phyloP scores from a whole-genome alignment of 1,284 basidiomycete genomes.

The Cutaneotrichosporon sp. region DNA sequence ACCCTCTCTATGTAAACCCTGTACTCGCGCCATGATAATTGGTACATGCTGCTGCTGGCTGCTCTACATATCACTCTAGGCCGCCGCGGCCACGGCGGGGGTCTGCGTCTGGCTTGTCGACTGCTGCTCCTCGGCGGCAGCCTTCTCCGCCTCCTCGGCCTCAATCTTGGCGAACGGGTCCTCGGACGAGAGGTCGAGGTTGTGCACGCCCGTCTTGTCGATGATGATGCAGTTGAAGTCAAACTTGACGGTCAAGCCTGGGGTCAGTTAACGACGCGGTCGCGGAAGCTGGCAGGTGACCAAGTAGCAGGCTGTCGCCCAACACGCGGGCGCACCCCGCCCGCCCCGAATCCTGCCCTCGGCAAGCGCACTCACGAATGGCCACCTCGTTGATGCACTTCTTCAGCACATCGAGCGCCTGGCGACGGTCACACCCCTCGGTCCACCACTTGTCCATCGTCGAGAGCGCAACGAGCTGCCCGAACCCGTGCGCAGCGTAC shows the following conservation, averaged over 20 bases:
- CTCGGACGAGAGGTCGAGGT: conserved; percentile 59
- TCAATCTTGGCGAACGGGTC: conserved; percentile 44
- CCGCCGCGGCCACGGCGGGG: conserved; percentile 14
- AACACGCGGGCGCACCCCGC: no score
- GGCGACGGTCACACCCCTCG: conserved; percentile 59
- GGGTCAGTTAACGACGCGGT: no score
- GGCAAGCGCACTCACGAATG: conserved; percentile 61
- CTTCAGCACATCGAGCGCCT: conserved; percentile 78
- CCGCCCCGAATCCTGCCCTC: no score
- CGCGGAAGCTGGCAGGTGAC: no score
- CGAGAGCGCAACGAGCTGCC: conserved; percentile 86
- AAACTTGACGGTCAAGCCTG: conserved; percentile 71
- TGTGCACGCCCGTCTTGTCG: conserved; percentile 82
- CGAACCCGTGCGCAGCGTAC: conserved; percentile 95
- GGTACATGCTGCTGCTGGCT: conserved; percentile 25
- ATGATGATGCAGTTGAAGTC: conserved; percentile 88
- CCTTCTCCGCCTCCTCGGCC: conserved; percentile 27
- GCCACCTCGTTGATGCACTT: conserved; percentile 87
- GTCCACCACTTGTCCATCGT: conserved; percentile 79
- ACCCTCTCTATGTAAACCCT: background rate
- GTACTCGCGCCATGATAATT: conserved; percentile 17
- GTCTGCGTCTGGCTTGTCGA: conserved; percentile 5
- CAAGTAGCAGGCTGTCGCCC: no score
- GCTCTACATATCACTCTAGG: conserved; percentile 14
- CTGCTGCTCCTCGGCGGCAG: conserved; percentile 7